Percentiles rank a stretch among this genome's conserved stretches.
These are phyloP conservation scores for Hyparrhenia diplandra DNA, from an alignment of 176 grass and related monocot genomes.

Conservation along the genomic window DNA sequence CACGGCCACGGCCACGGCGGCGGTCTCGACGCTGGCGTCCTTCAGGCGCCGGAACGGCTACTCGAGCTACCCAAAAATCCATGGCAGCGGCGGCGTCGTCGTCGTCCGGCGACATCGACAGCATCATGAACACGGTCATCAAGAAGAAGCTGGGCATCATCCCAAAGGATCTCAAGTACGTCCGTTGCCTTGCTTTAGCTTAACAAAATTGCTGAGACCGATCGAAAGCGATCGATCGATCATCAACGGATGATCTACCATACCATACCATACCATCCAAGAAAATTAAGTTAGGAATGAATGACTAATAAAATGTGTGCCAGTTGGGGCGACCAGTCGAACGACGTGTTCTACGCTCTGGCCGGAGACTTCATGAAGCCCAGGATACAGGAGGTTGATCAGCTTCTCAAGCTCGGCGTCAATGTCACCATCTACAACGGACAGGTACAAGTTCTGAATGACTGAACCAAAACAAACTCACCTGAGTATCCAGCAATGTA, in stretches of 20 bases:
- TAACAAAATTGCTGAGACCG: too few species aligned
- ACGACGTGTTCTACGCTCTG: conserved; percentile 46
- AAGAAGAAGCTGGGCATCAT: conserved; percentile 77
- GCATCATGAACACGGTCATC: conserved; percentile 66
- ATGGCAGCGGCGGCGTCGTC: neutral
- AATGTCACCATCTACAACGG: conserved; percentile 79
- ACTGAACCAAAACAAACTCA: neutral
- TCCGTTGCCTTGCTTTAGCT: neutral
- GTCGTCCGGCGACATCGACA: neutral
- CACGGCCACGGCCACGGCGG: neutral
- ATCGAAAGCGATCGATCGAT: too few species aligned
- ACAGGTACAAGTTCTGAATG: conserved; percentile 29
- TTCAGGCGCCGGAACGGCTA: conserved; percentile 29
- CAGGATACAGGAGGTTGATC: conserved; percentile 73
- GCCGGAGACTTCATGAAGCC: conserved; percentile 76
- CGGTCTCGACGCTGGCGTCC: conserved; percentile 6
- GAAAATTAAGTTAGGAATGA: neutral
- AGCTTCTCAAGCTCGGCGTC: conserved; percentile 69
- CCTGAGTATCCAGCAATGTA: too few species aligned
- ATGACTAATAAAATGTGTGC: neutral
- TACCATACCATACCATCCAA: neutral
- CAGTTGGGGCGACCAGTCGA: conserved; percentile 66
- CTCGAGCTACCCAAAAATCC: conserved; percentile 45
- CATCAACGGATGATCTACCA: too few species aligned
- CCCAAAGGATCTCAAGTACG: conserved; percentile 46